Percentiles rank a stretch among this genome's conserved stretches.
Conservation (phyloP, 2,329 filamentous ascomycete genomes). For the Ophioceras dolichostomum region DNA sequence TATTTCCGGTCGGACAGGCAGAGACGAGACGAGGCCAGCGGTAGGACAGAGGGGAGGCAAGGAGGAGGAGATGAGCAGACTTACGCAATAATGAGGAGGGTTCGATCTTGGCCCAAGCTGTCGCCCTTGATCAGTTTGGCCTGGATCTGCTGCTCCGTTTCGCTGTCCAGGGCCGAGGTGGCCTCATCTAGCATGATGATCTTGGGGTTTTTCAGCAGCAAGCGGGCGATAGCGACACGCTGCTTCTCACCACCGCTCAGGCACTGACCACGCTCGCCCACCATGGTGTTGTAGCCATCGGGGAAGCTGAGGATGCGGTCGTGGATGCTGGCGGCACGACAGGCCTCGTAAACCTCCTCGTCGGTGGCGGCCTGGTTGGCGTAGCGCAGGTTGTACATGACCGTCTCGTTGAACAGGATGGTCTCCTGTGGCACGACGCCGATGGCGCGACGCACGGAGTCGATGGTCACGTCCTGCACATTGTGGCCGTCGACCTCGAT, state of each 20-base stretch:
- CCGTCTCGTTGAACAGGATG: conserved; percentile 45
- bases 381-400: conserved; percentile 43
- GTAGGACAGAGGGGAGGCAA: not conserved
- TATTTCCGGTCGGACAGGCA: too few relatives aligned
- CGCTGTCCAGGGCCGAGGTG: conserved; percentile 55
- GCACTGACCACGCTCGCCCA: conserved; percentile 38
- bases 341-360: conserved; percentile 36
- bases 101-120: conserved; percentile 68
- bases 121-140: conserved; percentile 52
- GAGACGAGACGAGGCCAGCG: too few relatives aligned
- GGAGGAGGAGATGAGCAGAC: conserved; percentile 16
- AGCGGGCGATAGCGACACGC: conserved; percentile 47
- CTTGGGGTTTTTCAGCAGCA: conserved; percentile 56
- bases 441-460: conserved; percentile 83
- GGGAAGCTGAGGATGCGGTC: conserved; percentile 40
- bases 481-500: conserved; percentile 79
- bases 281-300: conserved; percentile 38
- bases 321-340: conserved; percentile 40
- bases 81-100: conserved; percentile 89
- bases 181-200: conserved; percentile 62
- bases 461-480: conserved; percentile 78
- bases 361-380: conserved; percentile 34
- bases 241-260: conserved; percentile 51
- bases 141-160: conserved; percentile 47
- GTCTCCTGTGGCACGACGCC: conserved; percentile 97